phyloP scores from a whole-genome alignment of 2,329 filamentous ascomycete species.

The Colletotrichum tropicale region DNA sequence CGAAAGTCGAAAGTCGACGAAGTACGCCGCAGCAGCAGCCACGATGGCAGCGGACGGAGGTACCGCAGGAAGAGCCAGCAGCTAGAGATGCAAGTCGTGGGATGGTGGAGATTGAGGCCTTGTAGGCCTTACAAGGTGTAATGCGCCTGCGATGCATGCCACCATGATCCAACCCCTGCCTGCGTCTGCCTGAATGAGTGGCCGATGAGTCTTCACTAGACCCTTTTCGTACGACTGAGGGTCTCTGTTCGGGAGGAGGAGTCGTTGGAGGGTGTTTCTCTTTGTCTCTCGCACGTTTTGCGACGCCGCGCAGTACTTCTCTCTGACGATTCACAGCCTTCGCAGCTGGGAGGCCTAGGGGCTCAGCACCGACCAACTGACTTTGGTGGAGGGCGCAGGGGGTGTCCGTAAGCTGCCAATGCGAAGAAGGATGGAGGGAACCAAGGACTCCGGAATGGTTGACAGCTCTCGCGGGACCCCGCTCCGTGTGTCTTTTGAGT shows the following conservation, averaged over 20 bases:
- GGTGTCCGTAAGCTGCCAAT: constrained; percentile 12
- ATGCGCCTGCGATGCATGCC: not conserved
- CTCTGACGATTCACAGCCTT: not conserved
- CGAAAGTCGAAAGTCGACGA: not conserved
- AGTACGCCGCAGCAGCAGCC: not conserved
- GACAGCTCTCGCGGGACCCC: not conserved
- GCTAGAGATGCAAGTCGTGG: not conserved
- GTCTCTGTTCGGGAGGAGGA: not conserved
- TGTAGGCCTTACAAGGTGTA: not conserved
- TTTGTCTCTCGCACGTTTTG: not conserved
- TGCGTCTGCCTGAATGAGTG: constrained; percentile 11
- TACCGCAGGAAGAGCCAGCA: not conserved
- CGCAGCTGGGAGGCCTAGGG: not conserved
- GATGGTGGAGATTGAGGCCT: constrained; percentile 14
- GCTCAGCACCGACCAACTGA: constrained; percentile 3
- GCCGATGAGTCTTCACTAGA: constrained; percentile 14
- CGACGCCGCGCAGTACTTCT: not conserved
- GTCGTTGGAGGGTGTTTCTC: not conserved
- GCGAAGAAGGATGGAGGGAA: constrained; percentile 10
- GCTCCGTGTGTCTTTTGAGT: not conserved
- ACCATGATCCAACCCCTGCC: not conserved
- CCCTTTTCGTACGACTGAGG: not conserved
- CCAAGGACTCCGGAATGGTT: not conserved
- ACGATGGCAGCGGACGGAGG: not conserved
- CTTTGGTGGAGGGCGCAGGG: not conserved